Evolutionary conservation across 257 asterid genomes (phyloP).

Genomic region (Solanum arcanum): DNA sequence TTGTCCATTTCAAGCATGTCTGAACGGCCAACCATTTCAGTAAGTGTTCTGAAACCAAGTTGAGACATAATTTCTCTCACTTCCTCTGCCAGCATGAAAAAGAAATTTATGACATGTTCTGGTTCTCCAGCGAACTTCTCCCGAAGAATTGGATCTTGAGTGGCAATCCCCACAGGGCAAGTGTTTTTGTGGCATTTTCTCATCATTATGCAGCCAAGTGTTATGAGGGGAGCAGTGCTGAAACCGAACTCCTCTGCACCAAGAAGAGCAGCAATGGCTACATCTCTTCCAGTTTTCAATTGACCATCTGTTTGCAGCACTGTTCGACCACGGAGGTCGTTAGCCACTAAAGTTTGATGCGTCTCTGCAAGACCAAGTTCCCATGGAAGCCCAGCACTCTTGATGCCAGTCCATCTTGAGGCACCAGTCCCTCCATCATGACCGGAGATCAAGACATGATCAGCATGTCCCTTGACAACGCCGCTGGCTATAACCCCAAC

Average conservation of each 20-base stretch:
- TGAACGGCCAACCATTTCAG: conserved; percentile 93
- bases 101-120: conserved; percentile 92
- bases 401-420: conserved; percentile 97
- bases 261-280: conserved; percentile 93
- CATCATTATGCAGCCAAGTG: conserved; percentile 99
- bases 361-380: conserved; percentile 99
- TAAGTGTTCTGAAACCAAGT: conserved; percentile 76
- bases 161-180: conserved; percentile 98
- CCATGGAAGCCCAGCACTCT: conserved; percentile 99
- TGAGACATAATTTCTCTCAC: conserved; percentile 86
- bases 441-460: conserved; percentile 92
- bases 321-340: conserved; percentile 96
- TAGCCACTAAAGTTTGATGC: conserved; percentile 96
- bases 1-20: conserved; percentile 88
- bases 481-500: conserved; percentile 99
- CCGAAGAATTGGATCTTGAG: conserved; percentile 95
- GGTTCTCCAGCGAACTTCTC: conserved; percentile 98
- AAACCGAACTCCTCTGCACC: conserved; percentile 99
- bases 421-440: conserved; percentile 99
- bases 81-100: conserved; percentile 98
- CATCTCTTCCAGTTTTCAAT: conserved; percentile 95
- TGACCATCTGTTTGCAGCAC: conserved; percentile 95
- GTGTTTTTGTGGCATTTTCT: conserved; percentile 98
- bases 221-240: conserved; percentile 97
- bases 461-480: conserved; percentile 98